phyloP scores from a whole-genome alignment of 371 early-diverging fungal genomes.

The Nematocida sp. region DNA sequence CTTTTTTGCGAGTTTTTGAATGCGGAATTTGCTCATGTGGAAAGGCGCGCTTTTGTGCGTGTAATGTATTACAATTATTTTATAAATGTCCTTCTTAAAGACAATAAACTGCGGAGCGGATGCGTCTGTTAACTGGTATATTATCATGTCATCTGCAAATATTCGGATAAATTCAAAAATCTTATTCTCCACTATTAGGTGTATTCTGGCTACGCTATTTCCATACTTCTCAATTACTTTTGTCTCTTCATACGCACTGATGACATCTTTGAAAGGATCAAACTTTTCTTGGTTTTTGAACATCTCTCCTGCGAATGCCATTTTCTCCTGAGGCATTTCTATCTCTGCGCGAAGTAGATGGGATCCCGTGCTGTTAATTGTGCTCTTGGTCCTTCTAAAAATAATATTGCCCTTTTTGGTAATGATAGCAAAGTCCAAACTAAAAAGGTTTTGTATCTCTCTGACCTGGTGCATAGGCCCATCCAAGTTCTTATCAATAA shows the following conservation, averaged over 20 bases:
- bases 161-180: conserved; percentile 60
- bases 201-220: conserved; percentile 33
- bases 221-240: conserved; percentile 33
- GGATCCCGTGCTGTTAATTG: conserved; percentile 52
- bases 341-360: conserved; percentile 43
- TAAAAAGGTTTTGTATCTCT: conserved; percentile 48
- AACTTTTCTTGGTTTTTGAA: conserved; percentile 40
- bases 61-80: conserved; percentile 55
- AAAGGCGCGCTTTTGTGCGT: conserved; percentile 14
- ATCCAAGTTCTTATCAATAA: conserved; percentile 18
- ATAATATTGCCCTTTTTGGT: conserved; percentile 40
- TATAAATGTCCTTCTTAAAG: conserved; percentile 37
- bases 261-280: conserved; percentile 54
- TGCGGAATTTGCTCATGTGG: conserved; percentile 40
- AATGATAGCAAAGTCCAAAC: conserved; percentile 59
- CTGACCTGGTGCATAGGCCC: conserved; percentile 34
- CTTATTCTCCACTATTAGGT: conserved; percentile 26
- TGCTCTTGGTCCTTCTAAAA: conserved; percentile 51
- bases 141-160: conserved; percentile 39
- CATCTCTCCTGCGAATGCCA: conserved; percentile 40
- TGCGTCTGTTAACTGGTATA: conserved; percentile 60
- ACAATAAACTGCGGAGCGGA: conserved; percentile 61
- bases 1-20: conserved; percentile 55
- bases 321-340: conserved; percentile 46
- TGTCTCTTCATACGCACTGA: conserved; percentile 50